These are phyloP conservation scores for Skeletonema menzelii DNA, from an alignment of 108 stramenopile species.

Conservation along the genomic window DNA sequence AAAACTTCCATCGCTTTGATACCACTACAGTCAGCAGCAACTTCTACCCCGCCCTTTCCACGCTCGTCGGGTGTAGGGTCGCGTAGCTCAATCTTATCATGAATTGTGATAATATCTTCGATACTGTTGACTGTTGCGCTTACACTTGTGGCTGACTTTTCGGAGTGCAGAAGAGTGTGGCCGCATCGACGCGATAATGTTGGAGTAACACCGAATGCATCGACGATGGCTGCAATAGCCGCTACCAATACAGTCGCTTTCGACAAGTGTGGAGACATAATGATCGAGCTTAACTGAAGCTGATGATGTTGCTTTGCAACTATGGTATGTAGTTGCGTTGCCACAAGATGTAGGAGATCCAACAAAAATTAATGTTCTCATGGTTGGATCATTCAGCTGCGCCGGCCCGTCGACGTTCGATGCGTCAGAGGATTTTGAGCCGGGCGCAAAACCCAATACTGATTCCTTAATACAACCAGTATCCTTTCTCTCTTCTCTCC, in stretches of 20 bases:
- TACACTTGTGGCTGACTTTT: neutral
- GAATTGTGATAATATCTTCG: neutral
- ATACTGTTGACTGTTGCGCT: slow-evolving; percentile 1
- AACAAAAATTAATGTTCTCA: too few species aligned
- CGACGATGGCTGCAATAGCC: neutral
- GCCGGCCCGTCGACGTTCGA: too few species aligned
- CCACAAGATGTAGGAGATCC: too few species aligned
- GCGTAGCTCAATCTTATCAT: slow-evolving; percentile 14
- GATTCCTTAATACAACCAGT: too few species aligned
- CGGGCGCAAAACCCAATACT: too few species aligned
- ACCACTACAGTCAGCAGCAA: neutral
- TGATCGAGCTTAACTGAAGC: neutral
- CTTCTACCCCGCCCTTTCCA: slow-evolving; percentile 28
- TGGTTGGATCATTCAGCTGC: too few species aligned
- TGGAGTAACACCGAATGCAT: neutral
- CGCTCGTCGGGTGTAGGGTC: slow-evolving; percentile 25
- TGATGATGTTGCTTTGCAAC: too few species aligned
- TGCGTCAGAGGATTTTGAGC: too few species aligned
- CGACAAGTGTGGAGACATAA: neutral
- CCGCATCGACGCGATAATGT: neutral
- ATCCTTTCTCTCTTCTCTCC: too few species aligned
- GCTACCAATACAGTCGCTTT: neutral
- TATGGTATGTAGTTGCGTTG: too few species aligned
- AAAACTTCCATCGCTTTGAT: slow-evolving; percentile 32
- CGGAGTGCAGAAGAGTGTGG: neutral